phyloP scores from a whole-genome alignment of 306 rosid species.

The Canavalia gladiata region DNA sequence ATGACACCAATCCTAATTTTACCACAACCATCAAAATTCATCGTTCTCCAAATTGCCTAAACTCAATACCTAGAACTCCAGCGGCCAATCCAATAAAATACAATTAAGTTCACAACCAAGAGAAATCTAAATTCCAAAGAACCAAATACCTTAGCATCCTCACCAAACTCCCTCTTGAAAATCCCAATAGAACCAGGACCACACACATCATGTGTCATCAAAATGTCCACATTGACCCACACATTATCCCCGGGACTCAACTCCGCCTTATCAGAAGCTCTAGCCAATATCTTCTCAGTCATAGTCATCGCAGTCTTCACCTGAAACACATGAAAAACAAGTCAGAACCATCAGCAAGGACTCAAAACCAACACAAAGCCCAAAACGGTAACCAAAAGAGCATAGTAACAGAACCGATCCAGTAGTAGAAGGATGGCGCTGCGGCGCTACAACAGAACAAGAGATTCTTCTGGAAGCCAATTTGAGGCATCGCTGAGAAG shows the following conservation, averaged over 20 bases:
- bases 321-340: slow-evolving; percentile 55
- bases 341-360: slow-evolving; percentile 27
- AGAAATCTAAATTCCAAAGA: background rate
- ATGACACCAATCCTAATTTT: slow-evolving; percentile 17
- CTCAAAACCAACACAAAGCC: slow-evolving; percentile 21
- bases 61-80: background rate
- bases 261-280: slow-evolving; percentile 77
- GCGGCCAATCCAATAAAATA: slow-evolving; percentile 2
- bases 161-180: slow-evolving; percentile 94
- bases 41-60: slow-evolving; percentile 30
- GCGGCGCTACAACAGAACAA: slow-evolving; percentile 77
- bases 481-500: slow-evolving; percentile 62
- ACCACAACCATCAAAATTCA: slow-evolving; percentile 9
- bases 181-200: slow-evolving; percentile 97
- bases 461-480: slow-evolving; percentile 58
- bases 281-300: slow-evolving; percentile 93
- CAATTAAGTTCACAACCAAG: background rate
- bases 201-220: slow-evolving; percentile 97
- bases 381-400: slow-evolving; percentile 11
- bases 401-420: slow-evolving; percentile 69
- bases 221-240: slow-evolving; percentile 86
- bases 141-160: slow-evolving; percentile 75
- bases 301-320: slow-evolving; percentile 89
- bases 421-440: slow-evolving; percentile 81
- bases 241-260: slow-evolving; percentile 87